Evolutionary conservation across 2,329 filamentous ascomycete genomes (phyloP).

Genomic region (Colletotrichum sp.): DNA sequence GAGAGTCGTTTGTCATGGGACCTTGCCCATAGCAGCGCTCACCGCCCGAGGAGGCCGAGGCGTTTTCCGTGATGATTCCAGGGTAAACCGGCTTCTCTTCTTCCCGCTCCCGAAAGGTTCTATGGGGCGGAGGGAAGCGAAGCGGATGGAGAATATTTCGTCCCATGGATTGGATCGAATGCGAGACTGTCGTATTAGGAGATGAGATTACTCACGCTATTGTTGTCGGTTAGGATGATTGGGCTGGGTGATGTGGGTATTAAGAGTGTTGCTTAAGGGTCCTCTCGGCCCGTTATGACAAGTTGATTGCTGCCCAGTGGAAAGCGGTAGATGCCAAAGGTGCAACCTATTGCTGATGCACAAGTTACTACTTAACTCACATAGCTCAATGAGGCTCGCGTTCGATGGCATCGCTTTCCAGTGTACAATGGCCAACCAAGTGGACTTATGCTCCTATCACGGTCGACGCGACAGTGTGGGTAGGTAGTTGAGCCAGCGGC

Average conservation of each 20-base stretch:
- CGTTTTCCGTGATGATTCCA: background rate
- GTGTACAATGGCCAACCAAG: too few relatives aligned
- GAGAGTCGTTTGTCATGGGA: background rate
- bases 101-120: background rate
- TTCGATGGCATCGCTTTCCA: too few relatives aligned
- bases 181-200: background rate
- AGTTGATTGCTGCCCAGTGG: too few relatives aligned
- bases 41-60: background rate
- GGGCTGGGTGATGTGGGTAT: background rate
- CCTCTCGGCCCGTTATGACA: background rate
- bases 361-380: too few relatives aligned
- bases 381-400: too few relatives aligned
- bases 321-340: too few relatives aligned
- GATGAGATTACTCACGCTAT: background rate
- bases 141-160: background rate
- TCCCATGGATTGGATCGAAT: background rate
- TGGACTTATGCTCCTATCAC: too few relatives aligned
- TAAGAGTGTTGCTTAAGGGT: background rate
- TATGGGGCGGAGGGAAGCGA: background rate
- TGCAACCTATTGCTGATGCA: too few relatives aligned
- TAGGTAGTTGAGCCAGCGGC: too few relatives aligned
- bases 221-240: background rate
- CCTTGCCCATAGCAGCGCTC: background rate
- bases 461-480: too few relatives aligned
- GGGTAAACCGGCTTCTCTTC: background rate